These are phyloP conservation scores for Saccharomycopsis fermentans DNA, from an alignment of 805 yeast genomes.

Conservation along the genomic window DNA sequence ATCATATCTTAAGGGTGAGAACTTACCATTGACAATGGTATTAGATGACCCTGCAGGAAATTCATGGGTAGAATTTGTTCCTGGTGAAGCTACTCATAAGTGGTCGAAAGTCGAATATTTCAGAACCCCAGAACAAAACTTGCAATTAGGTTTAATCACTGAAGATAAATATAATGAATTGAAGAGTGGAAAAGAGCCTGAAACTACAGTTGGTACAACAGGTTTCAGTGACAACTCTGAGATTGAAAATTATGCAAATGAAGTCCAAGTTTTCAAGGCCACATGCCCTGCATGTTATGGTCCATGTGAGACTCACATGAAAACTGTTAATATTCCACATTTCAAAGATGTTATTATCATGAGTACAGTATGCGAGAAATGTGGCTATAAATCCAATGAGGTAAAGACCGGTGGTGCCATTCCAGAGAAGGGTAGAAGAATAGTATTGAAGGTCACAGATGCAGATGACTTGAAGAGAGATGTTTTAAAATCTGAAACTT, in stretches of 20 bases:
- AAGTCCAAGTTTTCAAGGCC: conserved; percentile 87
- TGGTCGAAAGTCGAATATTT: conserved; percentile 79
- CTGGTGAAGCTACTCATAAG: conserved; percentile 80
- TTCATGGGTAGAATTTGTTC: conserved; percentile 87
- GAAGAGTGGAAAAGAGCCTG: conserved; percentile 24
- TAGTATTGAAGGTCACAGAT: conserved; percentile 69
- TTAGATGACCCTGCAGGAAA: conserved; percentile 95
- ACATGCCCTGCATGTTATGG: conserved; percentile 84
- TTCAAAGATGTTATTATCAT: conserved; percentile 94
- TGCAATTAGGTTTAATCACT: conserved; percentile 68
- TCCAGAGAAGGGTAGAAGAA: conserved; percentile 72
- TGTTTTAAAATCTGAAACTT: conserved; percentile 87
- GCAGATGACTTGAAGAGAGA: conserved; percentile 90
- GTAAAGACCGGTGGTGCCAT: conserved; percentile 98
- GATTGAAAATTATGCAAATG: conserved; percentile 77
- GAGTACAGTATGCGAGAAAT: conserved; percentile 85
- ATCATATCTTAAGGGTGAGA: conserved; percentile 53
- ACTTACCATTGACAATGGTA: conserved; percentile 65
- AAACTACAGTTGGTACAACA: conserved; percentile 24
- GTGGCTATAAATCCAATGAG: conserved; percentile 95
- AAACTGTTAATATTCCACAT: conserved; percentile 92
- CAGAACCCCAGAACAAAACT: conserved; percentile 84
- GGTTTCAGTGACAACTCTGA: conserved; percentile 68
- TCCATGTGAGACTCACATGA: conserved; percentile 90
- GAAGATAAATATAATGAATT: conserved; percentile 27